Base-by-base conservation (phyloP, 345 rosid species). In the Excoecaria cochinchinensis region DNA sequence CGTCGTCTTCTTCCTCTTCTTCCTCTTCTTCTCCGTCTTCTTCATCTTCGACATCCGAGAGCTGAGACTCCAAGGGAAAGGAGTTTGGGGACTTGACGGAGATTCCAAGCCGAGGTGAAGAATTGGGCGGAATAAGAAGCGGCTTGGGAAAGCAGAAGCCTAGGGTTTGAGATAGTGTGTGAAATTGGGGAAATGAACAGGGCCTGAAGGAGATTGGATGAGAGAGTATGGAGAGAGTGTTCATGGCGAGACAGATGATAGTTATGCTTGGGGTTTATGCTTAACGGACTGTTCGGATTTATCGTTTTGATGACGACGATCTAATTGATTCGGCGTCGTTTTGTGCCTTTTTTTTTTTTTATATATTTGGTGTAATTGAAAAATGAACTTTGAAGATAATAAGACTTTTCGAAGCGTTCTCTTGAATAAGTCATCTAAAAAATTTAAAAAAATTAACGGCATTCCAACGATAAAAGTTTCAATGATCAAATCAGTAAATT, bases 181-280 rank as follows among this genome's bases (percentile, higher is more conserved):
- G 51, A 36, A 72, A 69, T 12, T 40, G 69, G 51, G 72, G 76
- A 65, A 81, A 73, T 1, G 77, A 77, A 46, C 81, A 75, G 69
- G 83, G 79, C 39, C 62, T 80, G 72, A 70, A 46, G 74, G 75
- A 55, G 69, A 70, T 80, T 66, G 53, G 59, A 74, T 79, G 65
- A 42, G 87, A 66, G 83, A 88, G 83, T 84, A 86, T 78, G 78
- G 87, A 78, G 48, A 74, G 89, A 22, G 84, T 19, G 84, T 75
- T 84, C 94, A 92, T 92, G 90, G 89, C 88, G 78, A 83, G 88
- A 84, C 86, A 71, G 76, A 2, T 70, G 46, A 69, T 70, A 31
- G 44, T 53, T 16, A 3, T 21, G 17, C 10, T 19, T 15, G 52
- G n/a, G 21, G n/a, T 5, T n/a, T 52, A 17, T 55, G 59, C 21